Base-by-base conservation (phyloP, 371 early-diverging fungal species). In the Mucor circinelloides region DNA sequence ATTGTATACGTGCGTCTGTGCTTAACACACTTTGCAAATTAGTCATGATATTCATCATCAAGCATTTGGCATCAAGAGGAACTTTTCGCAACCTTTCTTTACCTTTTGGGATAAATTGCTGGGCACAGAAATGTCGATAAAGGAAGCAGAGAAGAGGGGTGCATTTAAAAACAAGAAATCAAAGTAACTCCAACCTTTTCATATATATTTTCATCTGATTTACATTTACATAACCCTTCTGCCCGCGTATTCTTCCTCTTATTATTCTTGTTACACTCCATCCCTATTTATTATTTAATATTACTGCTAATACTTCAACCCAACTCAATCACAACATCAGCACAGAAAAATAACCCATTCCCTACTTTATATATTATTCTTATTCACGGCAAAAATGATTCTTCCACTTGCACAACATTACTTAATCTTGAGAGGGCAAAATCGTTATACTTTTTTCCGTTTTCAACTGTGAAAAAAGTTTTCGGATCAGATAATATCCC, bases 41-140 rank as follows among this genome's bases (percentile, higher is more conserved):
- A 85, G 89, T 64, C 89, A 89, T 75, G 89, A 89, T 58, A 89
- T 89, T 42, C 89, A 89, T 63, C 89, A 89, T 70, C 89, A 89
- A 66, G 73, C 78, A 31, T 87, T 83, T 72, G 89, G 89, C 25
- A 83, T 87, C 72, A 89, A 89, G 72, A 85, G 72, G 72, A 89
- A 89, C 77, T 88, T 83, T 68, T 81, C 83, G 6, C 87, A 90
- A 72, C 91, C 92, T 13, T 93, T 90, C 73, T 91, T 91, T 73
- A 91, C 90, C 2, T 85, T 89, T 65, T 93, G 93, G 93, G 93
- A 93, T 72, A 67, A 66, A 40, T 13, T 76, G 21, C 58, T 80
- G 36, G 71, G 70, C 6, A 77, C 81, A 2, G 72, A 72, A 57
- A 67, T 72, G 68, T 38, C 68, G 34, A 59, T 72, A 42, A 48